Evolutionary conservation across 257 asterid species (phyloP).

Genomic region (Ballota nigra): DNA sequence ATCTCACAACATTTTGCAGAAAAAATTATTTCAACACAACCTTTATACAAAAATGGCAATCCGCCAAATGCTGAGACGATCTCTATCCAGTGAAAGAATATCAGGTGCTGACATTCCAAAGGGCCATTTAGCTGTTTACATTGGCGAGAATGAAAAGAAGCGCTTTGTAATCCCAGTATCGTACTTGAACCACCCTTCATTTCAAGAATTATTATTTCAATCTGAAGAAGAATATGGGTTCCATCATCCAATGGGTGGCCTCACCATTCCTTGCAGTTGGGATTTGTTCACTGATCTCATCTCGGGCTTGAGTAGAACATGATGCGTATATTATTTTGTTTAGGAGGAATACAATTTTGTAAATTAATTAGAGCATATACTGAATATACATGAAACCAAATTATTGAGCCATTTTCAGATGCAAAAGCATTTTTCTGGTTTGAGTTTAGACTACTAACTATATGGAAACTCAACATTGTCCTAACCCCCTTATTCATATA

Average conservation of each 20-base stretch:
- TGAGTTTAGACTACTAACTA: background rate
- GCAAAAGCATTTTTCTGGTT: background rate
- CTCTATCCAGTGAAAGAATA: constrained; percentile 13
- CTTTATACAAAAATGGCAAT: constrained; percentile 15
- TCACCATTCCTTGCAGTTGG: background rate
- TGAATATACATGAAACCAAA: background rate
- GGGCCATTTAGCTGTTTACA: constrained; percentile 11
- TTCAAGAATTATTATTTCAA: too few relatives aligned
- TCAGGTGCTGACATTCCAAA: constrained; percentile 14
- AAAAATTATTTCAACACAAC: background rate
- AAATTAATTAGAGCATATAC: background rate
- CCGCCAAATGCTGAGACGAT: constrained; percentile 11
- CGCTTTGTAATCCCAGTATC: background rate
- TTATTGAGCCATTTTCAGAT: background rate
- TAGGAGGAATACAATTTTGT: background rate
- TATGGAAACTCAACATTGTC: background rate
- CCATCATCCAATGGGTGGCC: background rate
- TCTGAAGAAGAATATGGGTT: background rate
- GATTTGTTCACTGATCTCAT: too few relatives aligned
- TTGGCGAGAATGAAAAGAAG: constrained; percentile 14
- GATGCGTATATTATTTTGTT: background rate
- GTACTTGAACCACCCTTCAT: too few relatives aligned
- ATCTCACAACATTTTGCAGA: background rate
- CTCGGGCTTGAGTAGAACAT: background rate
- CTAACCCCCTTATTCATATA: background rate